Conservation (phyloP, 2,329 filamentous ascomycete genomes). For the Aaosphaeria arxii region DNA sequence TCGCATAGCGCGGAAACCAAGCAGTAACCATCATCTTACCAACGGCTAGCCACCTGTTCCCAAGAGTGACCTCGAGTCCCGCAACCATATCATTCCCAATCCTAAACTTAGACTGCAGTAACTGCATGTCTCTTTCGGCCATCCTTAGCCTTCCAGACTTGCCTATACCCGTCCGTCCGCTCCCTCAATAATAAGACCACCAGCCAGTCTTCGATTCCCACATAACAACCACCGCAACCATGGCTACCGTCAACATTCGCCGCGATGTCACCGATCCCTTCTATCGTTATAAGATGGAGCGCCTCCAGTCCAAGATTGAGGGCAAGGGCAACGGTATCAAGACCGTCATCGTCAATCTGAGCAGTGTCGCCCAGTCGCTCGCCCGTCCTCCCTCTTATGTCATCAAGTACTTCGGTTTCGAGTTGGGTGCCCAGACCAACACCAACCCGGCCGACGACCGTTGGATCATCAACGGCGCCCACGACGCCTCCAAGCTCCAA, state of each 20-base stretch:
- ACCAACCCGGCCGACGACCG: slow-evolving; percentile 95
- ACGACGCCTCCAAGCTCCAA: slow-evolving; percentile 92
- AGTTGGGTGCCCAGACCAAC: slow-evolving; percentile 97
- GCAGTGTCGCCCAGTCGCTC: slow-evolving; percentile 87
- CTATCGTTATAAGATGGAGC: slow-evolving; percentile 99
- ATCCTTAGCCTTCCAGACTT: slow-evolving; percentile 49
- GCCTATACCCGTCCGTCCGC: slow-evolving; percentile 24
- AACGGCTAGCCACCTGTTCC: slow-evolving; percentile 73
- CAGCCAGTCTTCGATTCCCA: slow-evolving; percentile 14
- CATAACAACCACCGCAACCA: slow-evolving; percentile 53
- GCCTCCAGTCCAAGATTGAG: slow-evolving; percentile 97
- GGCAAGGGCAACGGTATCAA: slow-evolving; percentile 99
- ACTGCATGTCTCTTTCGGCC: slow-evolving; percentile 61
- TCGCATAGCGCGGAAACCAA: slow-evolving; percentile 92
- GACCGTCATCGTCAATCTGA: slow-evolving; percentile 94
- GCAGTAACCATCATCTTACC: slow-evolving; percentile 83
- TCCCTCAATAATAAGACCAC: slow-evolving; percentile 22
- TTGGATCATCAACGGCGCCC: slow-evolving; percentile 99
- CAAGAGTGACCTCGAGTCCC: slow-evolving; percentile 32
- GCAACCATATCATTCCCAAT: slow-evolving; percentile 33
- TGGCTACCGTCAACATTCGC: slow-evolving; percentile 98
- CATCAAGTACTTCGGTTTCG: slow-evolving; percentile 99
- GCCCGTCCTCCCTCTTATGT: slow-evolving; percentile 90
- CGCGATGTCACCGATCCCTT: slow-evolving; percentile 95
- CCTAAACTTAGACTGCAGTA: slow-evolving; percentile 31